phyloP scores from a whole-genome alignment of 169 alveolate species.

The Plasmodium fragile region DNA sequence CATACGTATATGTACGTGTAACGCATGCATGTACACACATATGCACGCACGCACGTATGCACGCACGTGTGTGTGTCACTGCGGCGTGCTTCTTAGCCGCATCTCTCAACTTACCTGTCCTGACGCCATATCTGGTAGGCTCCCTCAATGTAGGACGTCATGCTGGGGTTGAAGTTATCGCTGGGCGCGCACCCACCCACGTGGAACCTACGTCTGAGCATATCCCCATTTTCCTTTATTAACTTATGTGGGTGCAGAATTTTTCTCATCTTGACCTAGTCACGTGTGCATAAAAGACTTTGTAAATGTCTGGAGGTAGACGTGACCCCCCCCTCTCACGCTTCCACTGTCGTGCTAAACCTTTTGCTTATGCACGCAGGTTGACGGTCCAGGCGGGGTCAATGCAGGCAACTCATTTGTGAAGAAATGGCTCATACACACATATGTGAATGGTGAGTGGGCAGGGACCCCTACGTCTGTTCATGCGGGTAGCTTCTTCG shows the following conservation, averaged over 20 bases:
- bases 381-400: background rate
- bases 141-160: conserved; percentile 53
- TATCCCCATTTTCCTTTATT: conserved; percentile 22
- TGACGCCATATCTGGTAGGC: conserved; percentile 34
- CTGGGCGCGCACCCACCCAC: background rate
- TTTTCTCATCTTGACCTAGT: conserved; percentile 7
- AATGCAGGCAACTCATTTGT: background rate
- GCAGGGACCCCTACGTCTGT: background rate
- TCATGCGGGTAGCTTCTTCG: background rate
- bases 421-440: background rate
- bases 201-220: conserved; percentile 18
- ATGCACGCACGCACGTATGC: too few species aligned
- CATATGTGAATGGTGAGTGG: background rate
- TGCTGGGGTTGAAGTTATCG: conserved; percentile 50
- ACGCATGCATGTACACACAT: too few species aligned
- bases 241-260: background rate
- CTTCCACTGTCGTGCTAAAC: background rate
- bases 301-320: background rate
- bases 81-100: background rate
- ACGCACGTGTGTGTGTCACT: too few species aligned
- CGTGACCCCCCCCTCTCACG: background rate
- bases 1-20: too few species aligned
- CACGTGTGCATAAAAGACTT: background rate
- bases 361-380: background rate
- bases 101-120: conserved; percentile 7